phyloP scores from a whole-genome alignment of 179 eudicot genomes.

The Amaranthus tricolor region DNA sequence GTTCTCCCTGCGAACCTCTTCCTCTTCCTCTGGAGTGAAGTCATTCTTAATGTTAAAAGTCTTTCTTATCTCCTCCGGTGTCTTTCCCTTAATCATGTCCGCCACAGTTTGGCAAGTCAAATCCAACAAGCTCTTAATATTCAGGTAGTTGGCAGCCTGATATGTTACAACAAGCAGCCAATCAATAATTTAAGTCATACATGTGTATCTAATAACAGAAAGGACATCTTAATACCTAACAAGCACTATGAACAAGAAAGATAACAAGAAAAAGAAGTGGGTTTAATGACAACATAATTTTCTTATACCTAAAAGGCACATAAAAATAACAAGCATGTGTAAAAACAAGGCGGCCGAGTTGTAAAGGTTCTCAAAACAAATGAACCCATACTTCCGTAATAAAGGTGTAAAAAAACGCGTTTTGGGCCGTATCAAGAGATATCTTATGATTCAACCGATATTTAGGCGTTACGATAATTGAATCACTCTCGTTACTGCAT shows the following conservation, averaged over 20 bases:
- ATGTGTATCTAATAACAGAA: background rate
- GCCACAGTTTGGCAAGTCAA: constrained; percentile 38
- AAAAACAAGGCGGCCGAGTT: too few species aligned
- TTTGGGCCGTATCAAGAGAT: too few species aligned
- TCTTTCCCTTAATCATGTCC: constrained; percentile 41
- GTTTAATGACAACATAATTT: background rate
- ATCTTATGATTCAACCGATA: too few species aligned
- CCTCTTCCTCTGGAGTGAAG: too few species aligned
- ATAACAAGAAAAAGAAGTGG: background rate
- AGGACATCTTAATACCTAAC: background rate
- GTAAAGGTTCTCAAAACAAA: too few species aligned
- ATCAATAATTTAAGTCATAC: background rate
- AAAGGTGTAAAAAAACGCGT: too few species aligned
- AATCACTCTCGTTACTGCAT: too few species aligned
- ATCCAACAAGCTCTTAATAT: constrained; percentile 40
- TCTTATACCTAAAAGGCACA: background rate
- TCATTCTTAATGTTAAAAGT: constrained; percentile 35
- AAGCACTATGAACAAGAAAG: background rate
- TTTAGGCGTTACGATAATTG: too few species aligned
- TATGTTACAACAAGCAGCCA: background rate
- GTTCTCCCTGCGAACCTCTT: constrained; percentile 34
- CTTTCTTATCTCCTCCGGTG: constrained; percentile 46
- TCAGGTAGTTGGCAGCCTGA: constrained; percentile 42
- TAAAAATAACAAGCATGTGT: too few species aligned
- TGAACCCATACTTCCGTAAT: too few species aligned